Percentiles rank a stretch among this genome's conserved stretches.
Conservation (phyloP, 331 rosid species). For the Dryas integrifolia region DNA sequence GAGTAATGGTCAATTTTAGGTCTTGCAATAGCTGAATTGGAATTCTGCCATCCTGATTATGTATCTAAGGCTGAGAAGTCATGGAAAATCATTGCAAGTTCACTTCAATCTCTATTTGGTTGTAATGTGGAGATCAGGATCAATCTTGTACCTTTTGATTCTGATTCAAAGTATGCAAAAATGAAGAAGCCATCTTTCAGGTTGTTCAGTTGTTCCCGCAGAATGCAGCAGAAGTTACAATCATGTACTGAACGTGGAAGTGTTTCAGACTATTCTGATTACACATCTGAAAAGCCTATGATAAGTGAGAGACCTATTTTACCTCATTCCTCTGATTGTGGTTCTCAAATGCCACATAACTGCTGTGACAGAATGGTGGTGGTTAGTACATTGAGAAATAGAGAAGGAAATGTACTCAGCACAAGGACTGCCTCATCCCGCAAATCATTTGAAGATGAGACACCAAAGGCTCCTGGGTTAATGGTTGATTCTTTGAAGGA, state of each 20-base stretch:
- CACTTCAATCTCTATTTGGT: conserved; percentile 57
- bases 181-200: conserved; percentile 54
- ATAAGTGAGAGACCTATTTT: conserved; percentile 37
- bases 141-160: conserved; percentile 43
- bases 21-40: conserved; percentile 66
- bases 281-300: conserved; percentile 45
- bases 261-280: conserved; percentile 46
- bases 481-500: conserved; percentile 45
- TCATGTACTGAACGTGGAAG: conserved; percentile 39
- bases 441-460: conserved; percentile 35
- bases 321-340: conserved; percentile 41
- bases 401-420: conserved; percentile 59
- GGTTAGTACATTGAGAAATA: conserved; percentile 48
- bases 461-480: conserved; percentile 38
- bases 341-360: conserved; percentile 40
- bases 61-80: conserved; percentile 70
- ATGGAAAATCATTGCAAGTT: conserved; percentile 74
- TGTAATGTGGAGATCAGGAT: conserved; percentile 78
- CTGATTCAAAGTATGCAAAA: conserved; percentile 44
- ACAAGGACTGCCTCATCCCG: conserved; percentile 43
- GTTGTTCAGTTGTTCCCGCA: conserved; percentile 64
- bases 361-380: conserved; percentile 34
- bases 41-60: conserved; percentile 53
- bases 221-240: conserved; percentile 43
- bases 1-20: conserved; percentile 45